phyloP scores from a whole-genome alignment of 1,284 basidiomycete genomes.

The Mycena citricolor region DNA sequence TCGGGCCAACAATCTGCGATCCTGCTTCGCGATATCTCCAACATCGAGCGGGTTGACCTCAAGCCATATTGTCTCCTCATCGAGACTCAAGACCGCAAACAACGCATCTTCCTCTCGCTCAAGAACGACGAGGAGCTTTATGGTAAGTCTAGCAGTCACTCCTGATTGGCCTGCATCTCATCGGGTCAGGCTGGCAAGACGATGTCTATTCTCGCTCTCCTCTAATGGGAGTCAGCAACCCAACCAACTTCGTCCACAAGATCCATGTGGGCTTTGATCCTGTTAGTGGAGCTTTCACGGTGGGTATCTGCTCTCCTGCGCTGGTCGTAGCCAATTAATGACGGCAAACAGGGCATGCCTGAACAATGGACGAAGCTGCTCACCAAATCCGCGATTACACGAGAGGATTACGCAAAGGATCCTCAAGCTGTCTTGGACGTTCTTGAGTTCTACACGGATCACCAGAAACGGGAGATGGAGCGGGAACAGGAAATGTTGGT shows the following conservation, averaged over 20 bases:
- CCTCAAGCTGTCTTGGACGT: conserved; percentile 97
- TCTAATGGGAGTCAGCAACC: conserved; percentile 89
- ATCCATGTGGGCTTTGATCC: conserved; percentile 98
- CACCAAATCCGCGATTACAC: conserved; percentile 95
- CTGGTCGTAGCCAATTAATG: conserved; percentile 3
- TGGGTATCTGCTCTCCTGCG: conserved; percentile 1
- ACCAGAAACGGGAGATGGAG: conserved; percentile 90
- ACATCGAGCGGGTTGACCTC: conserved; percentile 87
- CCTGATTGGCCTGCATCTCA: neutral
- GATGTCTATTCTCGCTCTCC: conserved; percentile 93
- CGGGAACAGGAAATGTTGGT: conserved; percentile 33
- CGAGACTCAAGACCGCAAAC: conserved; percentile 70
- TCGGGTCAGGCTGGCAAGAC: conserved; percentile 76
- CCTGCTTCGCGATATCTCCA: conserved; percentile 76
- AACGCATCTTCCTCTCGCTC: conserved; percentile 76
- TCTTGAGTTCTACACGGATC: conserved; percentile 97
- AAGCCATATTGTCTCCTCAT: conserved; percentile 90
- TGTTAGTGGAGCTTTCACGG: conserved; percentile 47
- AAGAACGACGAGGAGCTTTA: conserved; percentile 97
- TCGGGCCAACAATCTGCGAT: conserved; percentile 69
- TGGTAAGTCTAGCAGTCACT: conserved; percentile 28
- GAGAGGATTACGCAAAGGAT: conserved; percentile 95
- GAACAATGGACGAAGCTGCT: conserved; percentile 96
- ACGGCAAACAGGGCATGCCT: conserved; percentile 76
- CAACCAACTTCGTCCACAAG: conserved; percentile 97